Base-by-base conservation (phyloP, 768 basidiomycete species). In the Crepidotus variabilis region DNA sequence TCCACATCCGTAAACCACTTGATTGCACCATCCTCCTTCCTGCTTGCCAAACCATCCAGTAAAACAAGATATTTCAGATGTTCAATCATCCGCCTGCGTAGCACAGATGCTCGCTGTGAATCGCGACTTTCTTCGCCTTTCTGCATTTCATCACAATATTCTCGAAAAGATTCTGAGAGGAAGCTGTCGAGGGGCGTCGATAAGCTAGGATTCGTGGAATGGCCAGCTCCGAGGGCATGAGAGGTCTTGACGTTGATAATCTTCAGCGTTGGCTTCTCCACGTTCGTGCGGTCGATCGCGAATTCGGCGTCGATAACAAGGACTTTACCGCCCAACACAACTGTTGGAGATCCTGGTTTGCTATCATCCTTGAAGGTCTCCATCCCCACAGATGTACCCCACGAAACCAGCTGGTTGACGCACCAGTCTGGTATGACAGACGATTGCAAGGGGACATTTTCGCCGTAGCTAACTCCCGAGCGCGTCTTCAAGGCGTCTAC, bases 241-340 rank as follows among this genome's bases (percentile, higher is more conserved):
- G 88, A 85, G 1, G 86, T 88, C 67, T 89, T 92, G 61, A 90
- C 81, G 39, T 74, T 79, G 0, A 79, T 77, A 21, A 85, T 78
- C 20, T 68, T 69, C 22, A 85, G 63, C 11, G 57, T 67, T 3
- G 81, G 77, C 18, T 65, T 65, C 14, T 64, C 59, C 0, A 72
- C 66, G 47, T 78, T 66, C 10, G 66, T 65, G 21, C 68, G 72
- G 57, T 80, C 72, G 56, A 85, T 67, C 13, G 73, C 64, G 59
- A 92, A 80, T 61, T 89, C 86, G 57, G 91, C 77, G 65, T 92
- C 90, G 53, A 92, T 71, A 33, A 92, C 89, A 9, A 92, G 72
- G n/a, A 90, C 84, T 67, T 90, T 90, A 1, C 90, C 90, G 2
- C 84, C 90, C 35, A 91, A 78, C 18, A 86, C 78, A 36, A 90